Percentiles rank a stretch among this genome's conserved stretches.
Conservation (phyloP, 2,329 filamentous ascomycete species). For the Coniosporium uncinatum region DNA sequence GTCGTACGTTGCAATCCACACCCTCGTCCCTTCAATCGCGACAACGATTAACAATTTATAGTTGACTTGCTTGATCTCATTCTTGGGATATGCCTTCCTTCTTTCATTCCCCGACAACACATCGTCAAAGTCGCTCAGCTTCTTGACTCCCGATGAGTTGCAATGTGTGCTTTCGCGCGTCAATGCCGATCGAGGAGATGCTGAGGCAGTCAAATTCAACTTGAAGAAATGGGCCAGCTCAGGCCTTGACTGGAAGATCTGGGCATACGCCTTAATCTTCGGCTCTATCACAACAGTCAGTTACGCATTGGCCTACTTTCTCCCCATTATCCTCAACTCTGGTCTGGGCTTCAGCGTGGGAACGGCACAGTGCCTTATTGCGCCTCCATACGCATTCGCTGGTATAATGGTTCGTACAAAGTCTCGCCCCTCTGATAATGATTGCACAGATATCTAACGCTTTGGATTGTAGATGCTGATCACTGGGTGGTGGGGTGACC, state of each 20-base stretch:
- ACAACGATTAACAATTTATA: not conserved
- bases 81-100: conserved; percentile 32
- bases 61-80: conserved; percentile 31
- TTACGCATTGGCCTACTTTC: conserved; percentile 74
- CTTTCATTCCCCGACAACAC: conserved; percentile 39
- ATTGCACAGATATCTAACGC: no score
- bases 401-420: conserved; percentile 52
- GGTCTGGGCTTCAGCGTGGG: conserved; percentile 61
- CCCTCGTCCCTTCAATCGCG: not conserved
- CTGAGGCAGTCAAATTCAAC: conserved; percentile 39
- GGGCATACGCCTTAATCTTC: conserved; percentile 48
- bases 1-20: conserved; percentile 4
- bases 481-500: conserved; percentile 60
- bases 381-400: conserved; percentile 63
- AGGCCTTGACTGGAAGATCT: conserved; percentile 45
- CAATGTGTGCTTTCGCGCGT: conserved; percentile 44
- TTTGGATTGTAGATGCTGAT: no score
- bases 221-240: conserved; percentile 39
- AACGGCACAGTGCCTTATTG: conserved; percentile 63
- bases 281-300: conserved; percentile 63
- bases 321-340: conserved; percentile 64
- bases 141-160: conserved; percentile 38
- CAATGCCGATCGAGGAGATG: conserved; percentile 47
- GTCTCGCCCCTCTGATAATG: no score
- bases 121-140: conserved; percentile 31